A percentile compares a stretch with the other conserved stretches of the same genome.
Conservation (phyloP, 805 yeast species). For the Teunomyces stri region DNA sequence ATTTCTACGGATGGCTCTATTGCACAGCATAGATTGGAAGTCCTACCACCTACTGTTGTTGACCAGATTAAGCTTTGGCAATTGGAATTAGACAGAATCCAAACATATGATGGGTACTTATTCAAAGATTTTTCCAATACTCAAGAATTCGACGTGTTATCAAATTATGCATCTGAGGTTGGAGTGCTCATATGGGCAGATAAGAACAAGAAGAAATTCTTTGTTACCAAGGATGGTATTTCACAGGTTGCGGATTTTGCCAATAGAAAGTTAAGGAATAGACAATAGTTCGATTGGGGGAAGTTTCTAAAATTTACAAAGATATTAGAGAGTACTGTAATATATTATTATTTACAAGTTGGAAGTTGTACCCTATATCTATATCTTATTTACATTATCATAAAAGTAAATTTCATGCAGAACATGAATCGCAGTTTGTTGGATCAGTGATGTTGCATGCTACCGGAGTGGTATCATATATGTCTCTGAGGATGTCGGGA, state of each 20-base stretch:
- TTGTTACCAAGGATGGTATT: constrained; percentile 85
- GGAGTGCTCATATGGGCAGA: constrained; percentile 93
- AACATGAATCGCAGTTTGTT: constrained; percentile 22
- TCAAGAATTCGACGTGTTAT: constrained; percentile 70
- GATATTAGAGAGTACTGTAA: background rate
- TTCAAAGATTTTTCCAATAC: constrained; percentile 81
- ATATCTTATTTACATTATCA: background rate
- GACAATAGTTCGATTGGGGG: background rate
- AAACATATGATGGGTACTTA: constrained; percentile 79
- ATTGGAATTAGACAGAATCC: constrained; percentile 88
- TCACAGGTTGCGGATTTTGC: constrained; percentile 90
- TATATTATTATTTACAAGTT: background rate
- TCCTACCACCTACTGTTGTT: constrained; percentile 92
- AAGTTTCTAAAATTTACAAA: background rate
- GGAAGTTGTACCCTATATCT: background rate
- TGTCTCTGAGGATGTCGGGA: constrained; percentile 19
- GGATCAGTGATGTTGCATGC: constrained; percentile 28
- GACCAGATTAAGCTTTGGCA: constrained; percentile 98
- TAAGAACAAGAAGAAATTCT: constrained; percentile 64
- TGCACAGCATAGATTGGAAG: constrained; percentile 52
- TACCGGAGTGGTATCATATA: constrained; percentile 34
- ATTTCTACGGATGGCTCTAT: constrained; percentile 24
- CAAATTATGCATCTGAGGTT: constrained; percentile 80
- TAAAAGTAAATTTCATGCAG: constrained; percentile 13
- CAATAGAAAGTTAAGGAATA: constrained; percentile 46